Base-by-base conservation (phyloP, 2,329 filamentous ascomycete genomes). In the Hypoxylon sp. region DNA sequence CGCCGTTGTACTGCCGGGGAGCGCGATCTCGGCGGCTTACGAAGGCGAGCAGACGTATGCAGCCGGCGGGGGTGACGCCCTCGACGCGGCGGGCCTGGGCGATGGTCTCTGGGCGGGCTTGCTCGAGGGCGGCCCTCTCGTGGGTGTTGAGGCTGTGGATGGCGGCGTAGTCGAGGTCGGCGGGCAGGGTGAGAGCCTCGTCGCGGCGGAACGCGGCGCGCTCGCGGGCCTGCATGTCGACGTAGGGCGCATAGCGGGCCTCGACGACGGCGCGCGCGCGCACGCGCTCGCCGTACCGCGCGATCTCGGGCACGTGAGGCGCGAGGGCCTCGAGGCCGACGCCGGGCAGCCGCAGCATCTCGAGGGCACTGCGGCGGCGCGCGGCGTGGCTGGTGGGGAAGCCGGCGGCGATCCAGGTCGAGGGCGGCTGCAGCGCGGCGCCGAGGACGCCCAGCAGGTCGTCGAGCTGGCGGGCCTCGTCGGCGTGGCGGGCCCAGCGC, bases 11-110 rank as follows among this genome's bases (percentile, higher is more conserved):
- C 35, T 24, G 17, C n/a, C 31, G 23, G 18, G 13, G 4, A 17
- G 9, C 24, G 29, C 40, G 33, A 27, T 38, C 50, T 20, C 69
- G 72, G 2, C 75, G 77, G 64, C 78, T 79, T n/a, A 92, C 86
- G 71, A 84, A 83, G 20, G 79, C 80, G 55, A 94, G 74, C 60
- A 95, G 70, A 51, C 84, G 75, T 38, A 88, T 69, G 55, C 82
- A 82, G 0, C 84, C 86, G 0, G 83, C 78, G 0, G 86, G 85
- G 17, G 86, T 88, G 60, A 89, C 79, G 3, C 94, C 94, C 74
- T 99, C 95, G 9, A 97, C 85, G 11, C 95, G 80, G 45, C 92
- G 82, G 26, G 94, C 94, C 81, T 97, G 95, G 0, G 91, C 94
- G 18, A 99, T 80, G 59, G 86, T 96, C 75, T 96, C 91, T 0